These are phyloP conservation scores for Cyberlindnera maritima DNA, from an alignment of 805 yeast genomes.

Conservation along the genomic window DNA sequence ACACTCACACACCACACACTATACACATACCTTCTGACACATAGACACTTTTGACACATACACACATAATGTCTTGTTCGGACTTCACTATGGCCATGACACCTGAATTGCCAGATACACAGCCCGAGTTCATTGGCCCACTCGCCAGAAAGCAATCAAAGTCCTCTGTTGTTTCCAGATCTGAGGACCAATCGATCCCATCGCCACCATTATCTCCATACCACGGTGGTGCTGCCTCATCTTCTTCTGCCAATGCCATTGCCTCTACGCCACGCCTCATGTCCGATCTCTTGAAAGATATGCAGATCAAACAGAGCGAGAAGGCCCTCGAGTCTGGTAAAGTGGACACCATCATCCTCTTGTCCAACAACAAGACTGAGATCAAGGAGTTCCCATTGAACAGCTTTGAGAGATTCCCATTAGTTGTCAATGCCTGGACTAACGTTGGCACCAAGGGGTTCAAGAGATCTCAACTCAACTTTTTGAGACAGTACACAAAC, in stretches of 20 bases:
- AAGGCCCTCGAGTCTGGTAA: slow-evolving; percentile 1
- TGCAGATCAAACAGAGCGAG: slow-evolving; percentile 21
- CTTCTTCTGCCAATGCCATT: slow-evolving; percentile 8
- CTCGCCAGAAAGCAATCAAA: slow-evolving; percentile 27
- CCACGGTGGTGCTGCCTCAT: slow-evolving; percentile 19
- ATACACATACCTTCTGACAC: neutral
- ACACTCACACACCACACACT: neutral
- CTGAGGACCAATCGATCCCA: slow-evolving; percentile 34
- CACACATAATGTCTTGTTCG: slow-evolving; percentile 9
- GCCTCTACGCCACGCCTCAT: slow-evolving; percentile 14
- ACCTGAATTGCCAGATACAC: slow-evolving; percentile 22
- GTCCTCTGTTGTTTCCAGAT: slow-evolving; percentile 22
- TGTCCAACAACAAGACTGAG: slow-evolving; percentile 14
- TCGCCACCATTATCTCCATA: slow-evolving; percentile 47
- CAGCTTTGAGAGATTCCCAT: slow-evolving; percentile 41
- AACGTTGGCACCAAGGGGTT: slow-evolving; percentile 41
- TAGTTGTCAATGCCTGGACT: slow-evolving; percentile 52
- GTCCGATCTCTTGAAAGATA: slow-evolving; percentile 19
- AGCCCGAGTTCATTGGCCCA: slow-evolving; percentile 15
- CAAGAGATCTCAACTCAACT: slow-evolving; percentile 47
- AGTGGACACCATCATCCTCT: slow-evolving; percentile 19
- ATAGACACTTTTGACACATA: slow-evolving; percentile 1
- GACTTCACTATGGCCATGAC: slow-evolving; percentile 25
- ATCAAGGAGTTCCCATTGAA: slow-evolving; percentile 45
- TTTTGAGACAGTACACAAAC: slow-evolving; percentile 46